These are phyloP conservation scores for Akanthomyces uredinophilus DNA, from an alignment of 2,329 filamentous ascomycete genomes.

Conservation along the genomic window DNA sequence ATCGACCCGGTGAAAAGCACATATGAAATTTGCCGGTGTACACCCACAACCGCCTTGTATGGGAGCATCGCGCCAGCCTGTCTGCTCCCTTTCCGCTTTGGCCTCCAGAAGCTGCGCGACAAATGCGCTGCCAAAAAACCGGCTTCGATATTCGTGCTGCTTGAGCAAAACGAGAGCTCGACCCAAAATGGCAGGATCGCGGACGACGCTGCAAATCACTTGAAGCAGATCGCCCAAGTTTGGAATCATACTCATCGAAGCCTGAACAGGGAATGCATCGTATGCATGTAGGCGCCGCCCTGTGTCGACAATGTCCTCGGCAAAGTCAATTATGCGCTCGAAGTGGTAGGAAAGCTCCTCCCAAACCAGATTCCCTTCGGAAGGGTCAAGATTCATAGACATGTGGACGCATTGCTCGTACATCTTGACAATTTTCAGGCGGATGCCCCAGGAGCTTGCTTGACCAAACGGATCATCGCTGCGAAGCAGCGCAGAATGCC, in stretches of 20 bases:
- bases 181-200: not conserved
- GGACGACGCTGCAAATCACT: not conserved
- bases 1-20: not conserved
- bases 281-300: not conserved
- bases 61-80: not conserved
- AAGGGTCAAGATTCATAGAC: not conserved
- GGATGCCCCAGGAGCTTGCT: not conserved
- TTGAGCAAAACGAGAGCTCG: not conserved
- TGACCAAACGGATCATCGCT: not conserved
- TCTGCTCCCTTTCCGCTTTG: not conserved
- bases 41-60: not conserved
- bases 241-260: not conserved
- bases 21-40: not conserved
- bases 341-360: not conserved
- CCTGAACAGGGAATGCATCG: not conserved
- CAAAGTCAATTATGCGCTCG: not conserved
- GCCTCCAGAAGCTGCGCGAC: not conserved
- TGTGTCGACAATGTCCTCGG: not conserved
- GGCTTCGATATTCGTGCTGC: not conserved
- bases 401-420: not conserved
- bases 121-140: not conserved
- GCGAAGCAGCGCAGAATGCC: not conserved
- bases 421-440: not conserved
- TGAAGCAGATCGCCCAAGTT: not conserved
- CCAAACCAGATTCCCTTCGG: not conserved